Evolutionary conservation across 345 rosid species (phyloP), one percentile per base, ranked within the genome.

Genomic region (Aquilaria sinensis): DNA sequence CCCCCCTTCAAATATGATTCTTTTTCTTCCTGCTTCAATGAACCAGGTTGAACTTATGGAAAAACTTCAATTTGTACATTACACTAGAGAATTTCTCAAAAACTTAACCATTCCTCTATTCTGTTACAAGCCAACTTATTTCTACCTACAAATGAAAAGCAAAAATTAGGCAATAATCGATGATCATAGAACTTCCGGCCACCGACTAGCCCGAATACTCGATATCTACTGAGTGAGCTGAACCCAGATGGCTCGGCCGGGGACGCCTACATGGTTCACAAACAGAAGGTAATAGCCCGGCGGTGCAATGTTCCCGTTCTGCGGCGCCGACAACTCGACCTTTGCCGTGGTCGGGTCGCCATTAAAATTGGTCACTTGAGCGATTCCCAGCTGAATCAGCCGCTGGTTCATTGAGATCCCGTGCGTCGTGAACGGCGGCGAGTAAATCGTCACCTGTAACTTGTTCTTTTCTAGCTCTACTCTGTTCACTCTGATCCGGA

Each of bases 371-470:
- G 43, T 37, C 5, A 37, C 43, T 37, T 37, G 43, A 37, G 43
- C 8, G 43, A 37, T 37, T 37, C 43, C 43, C 43, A 37, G 43
- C 43, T 37, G 43, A 37, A 37, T 37, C 58, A 78, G 58, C 61
- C 93, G 75, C 72, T 75, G 82, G 66, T 80, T 84, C 90, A 86
- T 86, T 5, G 81, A 67, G 53, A 82, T 70, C 45, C 87, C 78
- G 55, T 84, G 88, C 5, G 93, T 86, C 3, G 87, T 78, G 41
- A 86, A 86, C 11, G 90, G 56, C 5, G 93, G 86, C 3, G 87
- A 81, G 23, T 80, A 72, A 80, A 84, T 76, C 9, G 77, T 76
- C 6, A 84, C 65, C 67, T 29, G 70, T 13, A 83, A 50, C 16
- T 78, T 74, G n/a, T 47, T 3, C 62, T 37, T 37, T 37, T 37